Percentiles rank a stretch among this genome's conserved stretches.
Conservation (phyloP, 345 rosid species). For the Passiflora organensis region DNA sequence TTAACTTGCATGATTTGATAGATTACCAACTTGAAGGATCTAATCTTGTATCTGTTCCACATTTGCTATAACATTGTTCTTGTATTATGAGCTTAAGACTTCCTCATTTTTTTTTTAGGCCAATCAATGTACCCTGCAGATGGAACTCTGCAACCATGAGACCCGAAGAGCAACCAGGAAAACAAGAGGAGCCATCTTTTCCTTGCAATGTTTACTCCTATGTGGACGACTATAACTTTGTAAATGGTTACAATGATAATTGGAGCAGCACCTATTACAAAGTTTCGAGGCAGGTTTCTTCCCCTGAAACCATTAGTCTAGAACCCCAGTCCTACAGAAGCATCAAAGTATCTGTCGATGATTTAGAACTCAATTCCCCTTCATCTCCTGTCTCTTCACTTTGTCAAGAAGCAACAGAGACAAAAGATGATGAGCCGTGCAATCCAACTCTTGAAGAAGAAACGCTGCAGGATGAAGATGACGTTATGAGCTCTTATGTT, state of each 20-base stretch:
- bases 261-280: slow-evolving; percentile 34
- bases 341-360: slow-evolving; percentile 40
- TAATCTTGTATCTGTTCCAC: no score
- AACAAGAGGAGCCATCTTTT: slow-evolving; percentile 34
- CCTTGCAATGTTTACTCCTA: slow-evolving; percentile 19
- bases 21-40: no score
- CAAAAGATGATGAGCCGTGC: slow-evolving; percentile 3
- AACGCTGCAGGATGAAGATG: slow-evolving; percentile 45
- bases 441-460: slow-evolving; percentile 24
- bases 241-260: slow-evolving; percentile 21
- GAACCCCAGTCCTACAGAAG: slow-evolving; percentile 54
- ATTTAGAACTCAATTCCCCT: slow-evolving; percentile 59
- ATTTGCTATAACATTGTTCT: no score
- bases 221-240: no score
- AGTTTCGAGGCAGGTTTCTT: slow-evolving; percentile 40
- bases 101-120: slow-evolving; percentile 26
- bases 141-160: slow-evolving; percentile 38
- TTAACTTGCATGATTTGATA: no score
- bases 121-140: slow-evolving; percentile 63
- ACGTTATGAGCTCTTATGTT: slow-evolving; percentile 77
- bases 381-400: slow-evolving; percentile 72
- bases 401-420: slow-evolving; percentile 37
- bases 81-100: no score
- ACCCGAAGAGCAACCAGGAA: slow-evolving; percentile 29
- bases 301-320: slow-evolving; percentile 63